These are phyloP conservation scores for Hyphodiscus sp. DNA, from an alignment of 2,329 filamentous ascomycete genomes.

Conservation along the genomic window DNA sequence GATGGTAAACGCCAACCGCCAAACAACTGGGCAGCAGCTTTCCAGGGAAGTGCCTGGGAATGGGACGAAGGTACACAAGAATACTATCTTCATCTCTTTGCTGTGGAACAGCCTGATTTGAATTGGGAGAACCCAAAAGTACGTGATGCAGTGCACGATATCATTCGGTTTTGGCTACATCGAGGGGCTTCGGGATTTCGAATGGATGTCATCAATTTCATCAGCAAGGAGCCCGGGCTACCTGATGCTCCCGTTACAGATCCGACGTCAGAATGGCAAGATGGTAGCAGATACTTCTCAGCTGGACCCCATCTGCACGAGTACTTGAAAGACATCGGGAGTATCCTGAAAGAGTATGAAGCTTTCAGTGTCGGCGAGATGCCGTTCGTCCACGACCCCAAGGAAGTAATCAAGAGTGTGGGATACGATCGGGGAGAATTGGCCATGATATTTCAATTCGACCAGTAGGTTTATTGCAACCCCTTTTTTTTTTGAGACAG, in stretches of 20 bases:
- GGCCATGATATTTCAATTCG: constrained; percentile 70
- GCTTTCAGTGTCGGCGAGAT: constrained; percentile 48
- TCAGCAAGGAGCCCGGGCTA: constrained; percentile 53
- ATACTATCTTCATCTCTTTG: constrained; percentile 57
- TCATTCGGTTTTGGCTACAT: constrained; percentile 69
- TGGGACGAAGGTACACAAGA: constrained; percentile 45
- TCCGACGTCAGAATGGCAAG: constrained; percentile 41
- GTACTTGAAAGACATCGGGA: constrained; percentile 41
- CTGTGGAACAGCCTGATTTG: constrained; percentile 65
- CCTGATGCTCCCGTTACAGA: constrained; percentile 42
- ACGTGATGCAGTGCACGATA: constrained; percentile 60
- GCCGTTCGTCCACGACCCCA: constrained; percentile 37
- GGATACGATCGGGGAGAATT: constrained; percentile 51
- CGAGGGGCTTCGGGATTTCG: constrained; percentile 47
- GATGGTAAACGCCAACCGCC: constrained; percentile 34
- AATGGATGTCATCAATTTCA: constrained; percentile 63
- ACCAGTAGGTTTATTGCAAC: constrained; percentile 38
- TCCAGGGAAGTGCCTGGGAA: constrained; percentile 40
- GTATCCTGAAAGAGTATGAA: constrained; percentile 41
- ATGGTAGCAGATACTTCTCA: constrained; percentile 41
- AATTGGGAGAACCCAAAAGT: constrained; percentile 69
- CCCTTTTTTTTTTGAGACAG: not conserved
- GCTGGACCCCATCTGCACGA: constrained; percentile 56
- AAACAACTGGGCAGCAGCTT: constrained; percentile 38
- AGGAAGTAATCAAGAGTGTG: constrained; percentile 48